Evolutionary conservation across 192 early-diverging fungal species (phyloP).

Genomic region (Podochytrium sp.): DNA sequence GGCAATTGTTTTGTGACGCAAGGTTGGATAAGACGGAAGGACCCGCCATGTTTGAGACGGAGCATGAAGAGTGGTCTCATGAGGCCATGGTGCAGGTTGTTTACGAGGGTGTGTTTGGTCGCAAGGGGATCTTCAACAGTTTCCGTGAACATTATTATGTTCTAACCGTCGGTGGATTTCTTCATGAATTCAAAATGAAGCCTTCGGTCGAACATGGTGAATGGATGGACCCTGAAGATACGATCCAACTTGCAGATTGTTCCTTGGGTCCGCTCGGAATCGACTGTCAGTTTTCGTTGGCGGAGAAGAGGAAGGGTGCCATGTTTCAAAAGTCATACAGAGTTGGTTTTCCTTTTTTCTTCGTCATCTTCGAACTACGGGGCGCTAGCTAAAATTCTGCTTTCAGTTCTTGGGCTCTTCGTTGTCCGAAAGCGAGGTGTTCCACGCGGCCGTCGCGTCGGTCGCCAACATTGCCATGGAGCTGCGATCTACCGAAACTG

Average conservation of each 20-base stretch:
- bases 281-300: conserved; percentile 18
- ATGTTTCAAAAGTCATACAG: no score
- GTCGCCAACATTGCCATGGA: conserved; percentile 2
- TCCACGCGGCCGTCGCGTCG: conserved; percentile 16
- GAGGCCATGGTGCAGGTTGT: conserved; percentile 21
- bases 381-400: no score
- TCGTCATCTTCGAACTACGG: no score
- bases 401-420: conserved; percentile 13
- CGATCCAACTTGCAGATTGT: conserved; percentile 20
- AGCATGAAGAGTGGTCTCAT: conserved; percentile 19
- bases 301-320: conserved; percentile 24
- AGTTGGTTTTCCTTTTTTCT: no score
- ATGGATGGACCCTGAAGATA: neutral
- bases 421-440: neutral
- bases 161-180: conserved; percentile 22
- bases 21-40: conserved; percentile 9
- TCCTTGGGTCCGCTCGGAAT: conserved; percentile 12
- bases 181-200: conserved; percentile 26
- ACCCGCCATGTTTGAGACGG: conserved; percentile 26
- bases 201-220: conserved; percentile 12
- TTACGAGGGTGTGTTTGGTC: conserved; percentile 17
- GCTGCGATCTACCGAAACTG: conserved; percentile 11
- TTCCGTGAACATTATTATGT: conserved; percentile 31
- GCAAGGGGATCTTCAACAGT: conserved; percentile 13
- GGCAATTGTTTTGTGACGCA: conserved; percentile 10